phyloP scores from a whole-genome alignment of 116 monocot genomes.

The Dioscorea cayenensis region DNA sequence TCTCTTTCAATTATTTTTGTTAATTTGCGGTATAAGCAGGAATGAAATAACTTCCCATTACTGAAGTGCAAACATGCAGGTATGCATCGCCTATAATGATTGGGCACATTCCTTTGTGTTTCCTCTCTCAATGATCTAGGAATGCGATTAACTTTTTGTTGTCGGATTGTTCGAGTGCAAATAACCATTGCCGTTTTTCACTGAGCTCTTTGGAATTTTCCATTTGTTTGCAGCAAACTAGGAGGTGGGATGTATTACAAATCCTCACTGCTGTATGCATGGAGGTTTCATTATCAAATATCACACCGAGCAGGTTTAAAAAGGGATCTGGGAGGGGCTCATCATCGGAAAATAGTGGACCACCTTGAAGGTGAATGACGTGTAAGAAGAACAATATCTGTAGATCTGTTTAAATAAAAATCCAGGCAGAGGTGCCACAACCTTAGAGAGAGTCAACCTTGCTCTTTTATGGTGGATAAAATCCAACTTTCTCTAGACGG shows the following conservation, averaged over 20 bases:
- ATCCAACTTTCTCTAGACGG: no score
- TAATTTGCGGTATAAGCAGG: neutral
- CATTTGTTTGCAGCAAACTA: neutral
- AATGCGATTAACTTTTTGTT: no score
- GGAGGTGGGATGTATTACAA: neutral
- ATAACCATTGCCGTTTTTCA: neutral
- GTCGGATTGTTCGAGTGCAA: neutral
- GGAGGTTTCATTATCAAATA: constrained; percentile 49
- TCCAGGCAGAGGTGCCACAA: neutral
- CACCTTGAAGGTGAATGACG: constrained; percentile 58
- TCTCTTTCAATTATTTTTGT: neutral
- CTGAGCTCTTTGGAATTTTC: neutral
- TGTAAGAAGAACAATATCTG: constrained; percentile 76
- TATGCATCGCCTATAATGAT: neutral
- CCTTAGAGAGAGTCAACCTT: no score
- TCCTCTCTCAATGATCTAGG: neutral
- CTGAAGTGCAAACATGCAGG: neutral
- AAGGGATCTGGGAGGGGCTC: constrained; percentile 26
- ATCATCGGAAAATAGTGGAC: constrained; percentile 36
- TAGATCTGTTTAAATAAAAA: constrained; percentile 15
- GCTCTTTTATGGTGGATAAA: no score
- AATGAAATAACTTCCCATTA: neutral
- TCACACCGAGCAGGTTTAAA: constrained; percentile 45
- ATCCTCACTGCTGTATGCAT: neutral
- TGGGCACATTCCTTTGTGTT: neutral